A percentile compares a stretch with the other conserved stretches of the same genome.
Conservation (phyloP, 495 filamentous ascomycete species). For the Penicillium bovifimosum region DNA sequence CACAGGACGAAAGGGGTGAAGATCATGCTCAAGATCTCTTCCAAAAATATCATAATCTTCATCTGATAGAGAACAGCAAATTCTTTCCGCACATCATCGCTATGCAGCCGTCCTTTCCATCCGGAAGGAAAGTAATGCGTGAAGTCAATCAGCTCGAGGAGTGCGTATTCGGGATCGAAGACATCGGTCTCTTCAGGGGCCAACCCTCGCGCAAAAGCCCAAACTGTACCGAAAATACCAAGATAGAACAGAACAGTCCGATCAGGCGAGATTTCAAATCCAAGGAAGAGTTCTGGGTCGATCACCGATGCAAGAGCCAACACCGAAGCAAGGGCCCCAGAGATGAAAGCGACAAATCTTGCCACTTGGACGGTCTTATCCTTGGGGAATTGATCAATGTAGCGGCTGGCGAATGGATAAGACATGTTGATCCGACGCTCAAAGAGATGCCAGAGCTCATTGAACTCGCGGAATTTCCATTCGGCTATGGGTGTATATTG, state of each 20-base stretch:
- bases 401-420: constrained; percentile 83
- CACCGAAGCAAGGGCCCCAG: constrained; percentile 78
- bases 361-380: constrained; percentile 80
- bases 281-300: constrained; percentile 84
- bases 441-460: constrained; percentile 90
- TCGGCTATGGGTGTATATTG: constrained; percentile 90
- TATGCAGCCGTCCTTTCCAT: constrained; percentile 86
- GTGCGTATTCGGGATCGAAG: constrained; percentile 84
- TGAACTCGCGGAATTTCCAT: constrained; percentile 99
- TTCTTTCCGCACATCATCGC: constrained; percentile 75
- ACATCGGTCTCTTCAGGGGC: constrained; percentile 84
- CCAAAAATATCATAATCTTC: constrained; percentile 83
- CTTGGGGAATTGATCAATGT: constrained; percentile 95
- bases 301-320: constrained; percentile 72
- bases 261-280: constrained; percentile 82
- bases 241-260: constrained; percentile 82
- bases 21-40: constrained; percentile 87
- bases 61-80: constrained; percentile 84
- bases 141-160: constrained; percentile 81
- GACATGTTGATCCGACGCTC: constrained; percentile 88
- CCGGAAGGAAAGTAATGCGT: constrained; percentile 84
- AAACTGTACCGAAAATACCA: constrained; percentile 66
- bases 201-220: constrained; percentile 71
- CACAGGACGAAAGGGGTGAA: constrained; percentile 87
- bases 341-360: constrained; percentile 78